phyloP scores from a whole-genome alignment of 768 basidiomycete species.

The Fistulinella prunicolor region DNA sequence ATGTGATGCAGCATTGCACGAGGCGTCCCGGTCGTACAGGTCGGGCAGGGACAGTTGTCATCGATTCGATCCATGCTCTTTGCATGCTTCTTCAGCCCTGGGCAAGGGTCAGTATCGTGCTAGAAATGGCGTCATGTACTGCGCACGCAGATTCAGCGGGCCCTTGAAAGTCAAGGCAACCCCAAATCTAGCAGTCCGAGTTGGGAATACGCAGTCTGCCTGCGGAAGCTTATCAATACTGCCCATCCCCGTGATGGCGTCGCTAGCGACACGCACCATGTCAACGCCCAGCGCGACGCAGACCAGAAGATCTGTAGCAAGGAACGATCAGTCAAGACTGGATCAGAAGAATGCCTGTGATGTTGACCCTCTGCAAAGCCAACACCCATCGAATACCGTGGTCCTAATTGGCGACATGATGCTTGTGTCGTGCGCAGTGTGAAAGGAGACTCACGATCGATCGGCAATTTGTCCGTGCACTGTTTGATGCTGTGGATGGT shows the following conservation, averaged over 20 bases:
- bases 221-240: conserved; percentile 25
- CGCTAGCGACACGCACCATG: conserved; percentile 72
- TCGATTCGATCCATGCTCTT: conserved; percentile 74
- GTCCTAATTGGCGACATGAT: conserved; percentile 47
- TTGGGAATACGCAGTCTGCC: conserved; percentile 95
- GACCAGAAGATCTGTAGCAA: conserved; percentile 68
- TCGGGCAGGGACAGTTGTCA: conserved; percentile 79
- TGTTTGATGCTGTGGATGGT: conserved; percentile 62
- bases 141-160: conserved; percentile 82
- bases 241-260: background rate
- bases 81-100: conserved; percentile 61
- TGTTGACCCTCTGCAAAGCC: conserved; percentile 83
- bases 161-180: conserved; percentile 82
- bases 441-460: conserved; percentile 55
- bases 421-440: background rate
- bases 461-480: conserved; percentile 75
- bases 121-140: background rate
- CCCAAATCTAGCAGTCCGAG: conserved; percentile 87
- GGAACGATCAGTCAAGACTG: background rate
- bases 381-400: conserved; percentile 90
- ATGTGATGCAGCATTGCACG: conserved; percentile 76
- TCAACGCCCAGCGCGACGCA: conserved; percentile 91
- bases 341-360: background rate
- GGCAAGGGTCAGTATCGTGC: conserved; percentile 8
- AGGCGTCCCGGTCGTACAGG: conserved; percentile 63